These are phyloP conservation scores for Ganoderma multipileum DNA, from an alignment of 1,284 basidiomycete genomes.

Conservation along the genomic window DNA sequence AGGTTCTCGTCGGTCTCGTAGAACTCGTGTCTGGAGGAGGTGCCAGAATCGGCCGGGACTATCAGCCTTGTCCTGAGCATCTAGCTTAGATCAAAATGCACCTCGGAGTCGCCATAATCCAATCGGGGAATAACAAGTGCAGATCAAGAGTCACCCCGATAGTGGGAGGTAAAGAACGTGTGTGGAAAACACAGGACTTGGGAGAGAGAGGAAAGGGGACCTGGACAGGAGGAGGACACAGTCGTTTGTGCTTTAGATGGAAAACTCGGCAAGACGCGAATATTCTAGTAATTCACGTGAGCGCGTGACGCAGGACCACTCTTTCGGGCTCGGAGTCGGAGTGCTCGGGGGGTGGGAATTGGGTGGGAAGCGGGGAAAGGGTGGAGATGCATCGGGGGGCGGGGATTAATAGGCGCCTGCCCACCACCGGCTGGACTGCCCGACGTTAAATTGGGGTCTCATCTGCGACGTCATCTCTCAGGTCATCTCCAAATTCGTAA, in stretches of 20 bases:
- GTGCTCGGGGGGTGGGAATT: conserved; percentile 14
- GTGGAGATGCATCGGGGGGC: conserved; percentile 9
- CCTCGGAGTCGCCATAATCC: conserved; percentile 24
- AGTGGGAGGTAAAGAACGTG: not conserved
- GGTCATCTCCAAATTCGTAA: conserved; percentile 3
- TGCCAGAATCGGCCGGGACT: conserved; percentile 2
- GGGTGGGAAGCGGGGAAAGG: too few relatives aligned
- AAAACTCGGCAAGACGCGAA: conserved; percentile 19
- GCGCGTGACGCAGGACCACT: conserved; percentile 13
- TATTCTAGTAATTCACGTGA: conserved; percentile 34
- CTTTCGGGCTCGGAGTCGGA: too few relatives aligned
- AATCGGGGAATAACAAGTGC: not conserved
- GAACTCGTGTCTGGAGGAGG: conserved; percentile 75
- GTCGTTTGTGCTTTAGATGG: conserved; percentile 9
- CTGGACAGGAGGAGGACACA: conserved; percentile 8
- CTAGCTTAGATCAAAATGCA: conserved; percentile 5
- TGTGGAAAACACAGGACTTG: not conserved
- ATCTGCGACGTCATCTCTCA: conserved; percentile 23
- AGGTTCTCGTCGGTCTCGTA: conserved; percentile 85
- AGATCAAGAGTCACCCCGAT: not conserved
- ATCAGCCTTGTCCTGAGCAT: not conserved
- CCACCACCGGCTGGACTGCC: not conserved
- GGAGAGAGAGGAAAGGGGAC: not conserved
- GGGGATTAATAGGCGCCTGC: not conserved
- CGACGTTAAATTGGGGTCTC: not conserved